These are phyloP conservation scores for Trametes sp. DNA, from an alignment of 1,284 basidiomycete genomes.

Conservation along the genomic window DNA sequence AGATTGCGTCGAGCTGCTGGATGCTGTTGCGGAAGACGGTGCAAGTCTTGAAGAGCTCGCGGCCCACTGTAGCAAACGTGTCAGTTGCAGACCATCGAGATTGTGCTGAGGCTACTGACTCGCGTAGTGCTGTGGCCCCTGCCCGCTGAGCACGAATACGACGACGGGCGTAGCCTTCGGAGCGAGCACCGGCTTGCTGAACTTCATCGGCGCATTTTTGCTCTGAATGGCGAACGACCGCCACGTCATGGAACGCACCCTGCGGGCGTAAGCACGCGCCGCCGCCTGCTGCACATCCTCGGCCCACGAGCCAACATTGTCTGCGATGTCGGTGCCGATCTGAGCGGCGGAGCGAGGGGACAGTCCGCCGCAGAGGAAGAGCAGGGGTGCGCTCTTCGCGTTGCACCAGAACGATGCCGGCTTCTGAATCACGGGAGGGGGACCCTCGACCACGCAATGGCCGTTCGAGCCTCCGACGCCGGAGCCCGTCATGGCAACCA, in stretches of 20 bases:
- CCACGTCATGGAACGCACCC: conserved; percentile 46
- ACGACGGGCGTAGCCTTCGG: conserved; percentile 40
- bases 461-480: conserved; percentile 55
- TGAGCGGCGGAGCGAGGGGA: background rate
- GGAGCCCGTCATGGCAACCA: conserved; percentile 51
- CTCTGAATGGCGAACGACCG: conserved; percentile 34
- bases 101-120: conserved; percentile 33
- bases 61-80: conserved; percentile 45
- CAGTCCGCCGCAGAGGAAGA: conserved; percentile 31
- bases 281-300: conserved; percentile 2
- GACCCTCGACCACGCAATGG: conserved; percentile 47
- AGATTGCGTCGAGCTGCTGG: conserved; percentile 44
- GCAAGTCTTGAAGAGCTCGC: conserved; percentile 45
- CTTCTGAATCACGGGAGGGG: conserved; percentile 28
- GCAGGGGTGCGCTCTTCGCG: conserved; percentile 27
- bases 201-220: conserved; percentile 9
- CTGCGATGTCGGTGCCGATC: background rate
- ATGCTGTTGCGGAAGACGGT: conserved; percentile 47
- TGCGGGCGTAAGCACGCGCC: conserved; percentile 35
- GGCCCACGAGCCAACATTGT: conserved; percentile 12
- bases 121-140: conserved; percentile 51
- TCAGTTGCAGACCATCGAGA: background rate
- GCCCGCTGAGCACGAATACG: conserved; percentile 52
- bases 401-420: conserved; percentile 14
- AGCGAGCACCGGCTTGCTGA: conserved; percentile 38